These are phyloP conservation scores for Strigomonas oncopelti DNA, from an alignment of 208 protist genomes.

Conservation along the genomic window DNA sequence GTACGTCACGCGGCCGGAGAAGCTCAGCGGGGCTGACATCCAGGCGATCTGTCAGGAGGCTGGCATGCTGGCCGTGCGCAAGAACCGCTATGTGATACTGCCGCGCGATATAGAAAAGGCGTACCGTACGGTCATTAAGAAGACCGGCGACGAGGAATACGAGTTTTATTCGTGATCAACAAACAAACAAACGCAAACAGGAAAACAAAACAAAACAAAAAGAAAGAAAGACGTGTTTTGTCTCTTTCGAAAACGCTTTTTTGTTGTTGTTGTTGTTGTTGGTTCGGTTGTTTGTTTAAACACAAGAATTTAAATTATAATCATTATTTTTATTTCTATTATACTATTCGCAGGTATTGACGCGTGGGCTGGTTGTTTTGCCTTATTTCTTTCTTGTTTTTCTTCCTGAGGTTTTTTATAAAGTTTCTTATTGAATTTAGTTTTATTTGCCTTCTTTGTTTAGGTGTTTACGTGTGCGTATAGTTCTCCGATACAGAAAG, in stretches of 20 bases:
- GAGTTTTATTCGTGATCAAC: constrained; percentile 78
- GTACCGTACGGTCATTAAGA: constrained; percentile 88
- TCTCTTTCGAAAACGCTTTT: not conserved
- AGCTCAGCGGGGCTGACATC: constrained; percentile 99
- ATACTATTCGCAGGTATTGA: not conserved
- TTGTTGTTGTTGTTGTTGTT: not conserved
- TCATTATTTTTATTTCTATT: no score
- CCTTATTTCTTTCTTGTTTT: constrained; percentile 15
- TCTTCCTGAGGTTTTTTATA: no score
- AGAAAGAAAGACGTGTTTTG: no score
- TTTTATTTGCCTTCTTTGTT: constrained; percentile 13
- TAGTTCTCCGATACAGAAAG: no score
- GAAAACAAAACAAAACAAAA: not conserved
- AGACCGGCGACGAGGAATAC: constrained; percentile 78
- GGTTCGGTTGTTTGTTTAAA: not conserved
- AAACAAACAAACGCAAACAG: not conserved
- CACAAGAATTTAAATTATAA: no score
- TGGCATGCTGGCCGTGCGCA: constrained; percentile 98
- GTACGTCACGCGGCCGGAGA: constrained; percentile 98
- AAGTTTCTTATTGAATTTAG: constrained; percentile 16
- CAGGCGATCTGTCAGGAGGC: constrained; percentile 99
- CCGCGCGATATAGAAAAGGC: constrained; percentile 99
- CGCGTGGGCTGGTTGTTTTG: not conserved
- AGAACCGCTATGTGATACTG: constrained; percentile 96
- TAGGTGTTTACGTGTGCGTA: constrained; percentile 12